Base-by-base conservation (phyloP, 2,329 filamentous ascomycete species). In the Fusarium globosum region DNA sequence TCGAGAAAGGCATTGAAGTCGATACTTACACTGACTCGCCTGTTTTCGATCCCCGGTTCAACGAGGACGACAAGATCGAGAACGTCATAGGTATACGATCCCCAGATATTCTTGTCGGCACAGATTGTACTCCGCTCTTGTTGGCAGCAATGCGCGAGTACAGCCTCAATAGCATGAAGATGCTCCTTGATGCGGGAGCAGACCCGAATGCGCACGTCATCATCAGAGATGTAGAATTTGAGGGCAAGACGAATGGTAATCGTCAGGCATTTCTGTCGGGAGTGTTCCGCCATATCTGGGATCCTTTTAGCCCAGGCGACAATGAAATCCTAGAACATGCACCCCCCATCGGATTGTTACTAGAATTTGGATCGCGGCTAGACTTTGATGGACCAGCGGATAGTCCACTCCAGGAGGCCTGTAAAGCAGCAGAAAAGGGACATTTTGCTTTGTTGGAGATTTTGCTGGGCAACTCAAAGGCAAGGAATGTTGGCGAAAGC, bases 81-180 rank as follows among this genome's bases (percentile, higher is more conserved):
- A 20, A 65, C 16, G 42, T 45, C 20, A 36, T 28, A 39, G 60
- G 42, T 15, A 60, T 65, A 49, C n/a, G 21, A n/a, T 65, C 23
- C 2, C n/a, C 28, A 5, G 9, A 26, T 56, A 15, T 36, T 33
- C n/a, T 55, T 36, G 45, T 21, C 5, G 60, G 39, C n/a, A 68
- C 45, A 15, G 61, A 63, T 35, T 66, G 64, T 7, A 69, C 48
- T n/a, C 61, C 51, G 8, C 59, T 75, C 1, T 26, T 75, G 12
- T 67, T 67, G 18, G 39, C 61, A 43, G 38, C 70, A 16, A 61
- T 20, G 10, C 28, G 35, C 14, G n/a, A 53, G 15, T 15, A n/a
- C 15, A 63, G 41, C 21, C 38, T 63, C n/a, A 39, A 56, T 6
- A 56, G 26, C 9, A 65, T 72, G 49, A n/a, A 36, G 14, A 33